Evolutionary conservation across 2,329 filamentous ascomycete genomes (phyloP).

Genomic region (Xylariaceae sp.): DNA sequence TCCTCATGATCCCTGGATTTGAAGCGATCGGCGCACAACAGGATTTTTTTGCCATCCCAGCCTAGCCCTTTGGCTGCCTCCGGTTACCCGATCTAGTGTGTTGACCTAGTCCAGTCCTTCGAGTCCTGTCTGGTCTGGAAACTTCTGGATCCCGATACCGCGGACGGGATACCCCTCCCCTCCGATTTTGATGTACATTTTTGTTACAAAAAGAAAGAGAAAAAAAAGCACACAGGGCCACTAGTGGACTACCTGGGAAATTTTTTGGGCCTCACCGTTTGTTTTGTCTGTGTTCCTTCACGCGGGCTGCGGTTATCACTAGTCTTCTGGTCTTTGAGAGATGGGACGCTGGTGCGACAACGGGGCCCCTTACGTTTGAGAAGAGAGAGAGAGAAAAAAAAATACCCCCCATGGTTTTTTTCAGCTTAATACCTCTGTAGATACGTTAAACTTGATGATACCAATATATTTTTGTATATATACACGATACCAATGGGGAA

Average conservation of each 20-base stretch:
- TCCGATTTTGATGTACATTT: too few relatives aligned
- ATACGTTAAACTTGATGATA: too few relatives aligned
- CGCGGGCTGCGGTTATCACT: neutral
- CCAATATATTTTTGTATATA: too few relatives aligned
- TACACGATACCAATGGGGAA: too few relatives aligned
- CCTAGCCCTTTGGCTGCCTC: neutral
- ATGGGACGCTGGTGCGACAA: conserved; percentile 1
- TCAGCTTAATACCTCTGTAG: neutral
- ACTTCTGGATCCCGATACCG: too few relatives aligned
- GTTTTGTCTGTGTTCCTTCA: neutral
- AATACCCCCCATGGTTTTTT: neutral
- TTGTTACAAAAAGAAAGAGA: too few relatives aligned
- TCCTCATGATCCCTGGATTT: neutral
- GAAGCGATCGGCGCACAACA: neutral
- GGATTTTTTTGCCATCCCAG: neutral
- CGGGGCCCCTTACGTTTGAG: neutral
- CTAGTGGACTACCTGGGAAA: neutral
- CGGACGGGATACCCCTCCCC: too few relatives aligned
- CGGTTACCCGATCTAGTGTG: neutral
- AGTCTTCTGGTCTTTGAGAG: neutral
- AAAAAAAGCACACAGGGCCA: neutral
- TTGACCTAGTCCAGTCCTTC: too few relatives aligned
- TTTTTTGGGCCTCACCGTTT: neutral
- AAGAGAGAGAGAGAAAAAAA: neutral
- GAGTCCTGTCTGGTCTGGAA: too few relatives aligned